These are phyloP conservation scores for Astrothelium macrocarpum DNA, from an alignment of 495 filamentous ascomycete genomes.

Conservation along the genomic window DNA sequence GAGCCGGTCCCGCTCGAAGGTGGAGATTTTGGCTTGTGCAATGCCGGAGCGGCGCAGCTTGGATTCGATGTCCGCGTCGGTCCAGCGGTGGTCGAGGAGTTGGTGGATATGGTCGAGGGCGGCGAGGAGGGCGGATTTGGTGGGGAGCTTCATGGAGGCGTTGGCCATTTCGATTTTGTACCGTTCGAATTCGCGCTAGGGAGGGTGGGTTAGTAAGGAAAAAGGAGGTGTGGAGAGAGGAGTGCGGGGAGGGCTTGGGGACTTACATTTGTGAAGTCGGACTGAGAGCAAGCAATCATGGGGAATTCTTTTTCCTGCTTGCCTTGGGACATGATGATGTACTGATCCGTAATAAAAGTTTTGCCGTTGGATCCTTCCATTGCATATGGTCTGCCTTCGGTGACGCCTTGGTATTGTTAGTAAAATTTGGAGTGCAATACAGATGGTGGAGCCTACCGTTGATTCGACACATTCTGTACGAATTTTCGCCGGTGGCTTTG, in stretches of 20 bases:
- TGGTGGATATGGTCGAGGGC: constrained; percentile 77
- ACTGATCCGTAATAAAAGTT: constrained; percentile 63
- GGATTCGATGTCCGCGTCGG: constrained; percentile 63
- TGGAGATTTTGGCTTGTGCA: constrained; percentile 42
- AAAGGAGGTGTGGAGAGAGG: not conserved
- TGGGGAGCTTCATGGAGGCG: constrained; percentile 63
- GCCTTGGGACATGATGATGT: constrained; percentile 63
- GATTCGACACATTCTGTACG: constrained; percentile 79
- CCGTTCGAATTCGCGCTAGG: constrained; percentile 68
- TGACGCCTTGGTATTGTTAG: constrained; percentile 48
- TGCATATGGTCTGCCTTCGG: constrained; percentile 66
- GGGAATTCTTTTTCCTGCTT: constrained; percentile 69
- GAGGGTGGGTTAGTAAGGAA: constrained; percentile 7
- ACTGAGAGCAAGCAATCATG: constrained; percentile 74
- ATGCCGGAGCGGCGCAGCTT: constrained; percentile 58
- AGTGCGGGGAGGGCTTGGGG: not conserved
- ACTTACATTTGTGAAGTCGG: constrained; percentile 59
- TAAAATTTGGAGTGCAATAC: not conserved
- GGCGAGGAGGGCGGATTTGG: constrained; percentile 47
- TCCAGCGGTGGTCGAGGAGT: constrained; percentile 70
- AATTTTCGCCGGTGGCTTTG: constrained; percentile 52
- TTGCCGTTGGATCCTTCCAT: constrained; percentile 62
- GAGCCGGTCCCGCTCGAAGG: constrained; percentile 53
- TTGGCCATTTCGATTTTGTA: constrained; percentile 65
- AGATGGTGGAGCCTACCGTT: constrained; percentile 49